These are phyloP conservation scores for Colletotrichum sp. DNA, from an alignment of 2,329 filamentous ascomycete genomes.

Conservation along the genomic window DNA sequence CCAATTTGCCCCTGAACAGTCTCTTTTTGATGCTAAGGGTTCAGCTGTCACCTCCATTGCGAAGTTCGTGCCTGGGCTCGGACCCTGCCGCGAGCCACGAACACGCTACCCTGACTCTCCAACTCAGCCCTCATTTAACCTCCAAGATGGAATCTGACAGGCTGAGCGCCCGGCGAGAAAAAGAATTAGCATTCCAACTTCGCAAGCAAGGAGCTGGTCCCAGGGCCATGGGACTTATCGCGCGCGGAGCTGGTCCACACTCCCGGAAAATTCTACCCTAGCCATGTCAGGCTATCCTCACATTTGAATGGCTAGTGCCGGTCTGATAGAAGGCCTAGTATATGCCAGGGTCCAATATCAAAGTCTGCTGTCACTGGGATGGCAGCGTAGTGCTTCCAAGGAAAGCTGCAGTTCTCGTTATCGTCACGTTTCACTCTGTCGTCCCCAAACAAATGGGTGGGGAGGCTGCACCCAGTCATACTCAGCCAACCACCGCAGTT, in stretches of 20 bases:
- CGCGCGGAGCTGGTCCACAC: background rate
- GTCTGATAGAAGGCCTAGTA: background rate
- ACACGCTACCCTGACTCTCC: constrained; percentile 1
- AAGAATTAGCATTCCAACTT: background rate
- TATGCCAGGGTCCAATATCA: background rate
- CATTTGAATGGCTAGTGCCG: background rate
- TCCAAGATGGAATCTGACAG: background rate
- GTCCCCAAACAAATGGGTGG: background rate
- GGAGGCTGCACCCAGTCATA: background rate
- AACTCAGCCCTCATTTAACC: background rate
- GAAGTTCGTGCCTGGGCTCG: background rate
- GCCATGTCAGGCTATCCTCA: background rate
- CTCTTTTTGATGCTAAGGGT: background rate
- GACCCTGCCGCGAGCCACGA: background rate
- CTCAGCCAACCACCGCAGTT: background rate
- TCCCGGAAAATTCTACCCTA: background rate
- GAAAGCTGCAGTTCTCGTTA: background rate
- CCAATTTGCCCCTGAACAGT: constrained; percentile 4
- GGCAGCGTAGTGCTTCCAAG: background rate
- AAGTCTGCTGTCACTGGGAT: background rate
- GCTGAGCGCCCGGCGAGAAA: background rate
- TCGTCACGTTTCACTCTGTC: background rate
- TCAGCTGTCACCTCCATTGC: constrained; percentile 1
- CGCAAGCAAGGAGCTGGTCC: background rate
- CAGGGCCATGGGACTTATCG: background rate